Evolutionary conservation across 768 basidiomycete genomes (phyloP).

Genomic region (Boletellus emodensis): DNA sequence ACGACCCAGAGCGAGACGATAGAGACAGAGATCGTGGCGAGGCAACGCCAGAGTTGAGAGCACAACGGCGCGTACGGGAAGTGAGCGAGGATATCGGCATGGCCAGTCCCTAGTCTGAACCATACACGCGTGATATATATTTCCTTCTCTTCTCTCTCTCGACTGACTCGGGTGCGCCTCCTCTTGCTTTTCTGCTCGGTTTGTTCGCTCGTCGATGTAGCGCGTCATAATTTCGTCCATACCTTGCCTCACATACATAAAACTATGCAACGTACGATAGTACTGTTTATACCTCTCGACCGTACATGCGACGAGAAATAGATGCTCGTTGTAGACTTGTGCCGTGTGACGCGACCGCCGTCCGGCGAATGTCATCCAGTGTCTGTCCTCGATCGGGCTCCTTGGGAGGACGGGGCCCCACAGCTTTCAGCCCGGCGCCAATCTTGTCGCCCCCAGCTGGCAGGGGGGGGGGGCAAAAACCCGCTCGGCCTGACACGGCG

Average conservation of each 20-base stretch:
- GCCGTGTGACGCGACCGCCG: too few relatives aligned
- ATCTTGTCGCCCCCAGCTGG: too few relatives aligned
- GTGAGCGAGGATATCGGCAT: constrained; percentile 32
- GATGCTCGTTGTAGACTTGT: background rate
- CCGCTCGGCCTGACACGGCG: too few relatives aligned
- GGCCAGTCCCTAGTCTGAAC: constrained; percentile 26
- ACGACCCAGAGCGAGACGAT: constrained; percentile 17
- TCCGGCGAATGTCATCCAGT: too few relatives aligned
- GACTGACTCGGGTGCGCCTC: background rate
- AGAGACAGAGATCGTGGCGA: constrained; percentile 29
- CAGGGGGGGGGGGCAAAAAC: too few relatives aligned
- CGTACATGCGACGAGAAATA: constrained; percentile 3
- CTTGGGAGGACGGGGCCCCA: too few relatives aligned
- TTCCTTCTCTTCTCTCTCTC: background rate
- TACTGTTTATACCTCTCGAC: constrained; percentile 26
- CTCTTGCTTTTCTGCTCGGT: constrained; percentile 5
- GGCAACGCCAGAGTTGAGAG: constrained; percentile 31
- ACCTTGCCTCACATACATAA: constrained; percentile 20
- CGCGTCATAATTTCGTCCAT: constrained; percentile 25
- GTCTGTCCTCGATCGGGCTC: too few relatives aligned
- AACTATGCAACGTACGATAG: constrained; percentile 25
- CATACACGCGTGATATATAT: background rate
- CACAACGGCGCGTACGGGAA: constrained; percentile 26
- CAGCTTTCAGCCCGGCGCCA: too few relatives aligned
- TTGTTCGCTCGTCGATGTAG: constrained; percentile 13